Conservation (phyloP, 1,284 basidiomycete species). For the Naganishia cerealis region DNA sequence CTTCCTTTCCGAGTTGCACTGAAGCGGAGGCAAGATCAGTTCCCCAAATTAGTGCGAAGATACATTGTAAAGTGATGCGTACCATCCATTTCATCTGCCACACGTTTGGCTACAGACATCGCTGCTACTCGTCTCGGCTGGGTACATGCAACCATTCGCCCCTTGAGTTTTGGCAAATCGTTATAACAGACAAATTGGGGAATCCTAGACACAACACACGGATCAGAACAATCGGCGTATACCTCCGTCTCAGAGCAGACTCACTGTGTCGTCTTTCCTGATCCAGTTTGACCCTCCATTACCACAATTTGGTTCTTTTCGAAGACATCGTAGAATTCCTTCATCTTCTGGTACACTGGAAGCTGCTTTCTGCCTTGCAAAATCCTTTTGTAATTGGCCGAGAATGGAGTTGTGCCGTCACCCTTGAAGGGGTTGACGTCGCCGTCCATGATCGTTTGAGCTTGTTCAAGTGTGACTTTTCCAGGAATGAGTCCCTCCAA, state of each 20-base stretch:
- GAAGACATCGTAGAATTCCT: slow-evolving; percentile 74
- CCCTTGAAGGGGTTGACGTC: slow-evolving; percentile 83
- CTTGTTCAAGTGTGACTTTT: slow-evolving; percentile 71
- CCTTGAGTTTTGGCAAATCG: slow-evolving; percentile 82
- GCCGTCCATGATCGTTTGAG: slow-evolving; percentile 72
- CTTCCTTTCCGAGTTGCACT: slow-evolving; percentile 88
- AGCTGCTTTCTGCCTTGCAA: slow-evolving; percentile 79
- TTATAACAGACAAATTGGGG: slow-evolving; percentile 94
- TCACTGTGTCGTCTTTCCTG: slow-evolving; percentile 93
- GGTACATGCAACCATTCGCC: slow-evolving; percentile 92
- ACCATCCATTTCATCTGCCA: slow-evolving; percentile 98
- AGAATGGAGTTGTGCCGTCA: slow-evolving; percentile 59
- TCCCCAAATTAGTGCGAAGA: neutral
- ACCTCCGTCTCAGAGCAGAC: slow-evolving; percentile 52
- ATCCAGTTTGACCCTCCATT: slow-evolving; percentile 97
- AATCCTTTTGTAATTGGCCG: slow-evolving; percentile 81
- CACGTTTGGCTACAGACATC: slow-evolving; percentile 97
- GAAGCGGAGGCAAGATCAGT: slow-evolving; percentile 9
- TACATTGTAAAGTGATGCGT: slow-evolving; percentile 43
- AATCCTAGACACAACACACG: slow-evolving; percentile 59
- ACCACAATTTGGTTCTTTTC: slow-evolving; percentile 81
- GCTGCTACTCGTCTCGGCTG: slow-evolving; percentile 96
- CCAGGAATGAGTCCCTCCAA: slow-evolving; percentile 76
- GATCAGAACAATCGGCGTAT: neutral
- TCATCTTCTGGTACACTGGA: slow-evolving; percentile 91